Evolutionary conservation across 2,329 filamentous ascomycete genomes (phyloP).

Genomic region (Drechslera avenae): DNA sequence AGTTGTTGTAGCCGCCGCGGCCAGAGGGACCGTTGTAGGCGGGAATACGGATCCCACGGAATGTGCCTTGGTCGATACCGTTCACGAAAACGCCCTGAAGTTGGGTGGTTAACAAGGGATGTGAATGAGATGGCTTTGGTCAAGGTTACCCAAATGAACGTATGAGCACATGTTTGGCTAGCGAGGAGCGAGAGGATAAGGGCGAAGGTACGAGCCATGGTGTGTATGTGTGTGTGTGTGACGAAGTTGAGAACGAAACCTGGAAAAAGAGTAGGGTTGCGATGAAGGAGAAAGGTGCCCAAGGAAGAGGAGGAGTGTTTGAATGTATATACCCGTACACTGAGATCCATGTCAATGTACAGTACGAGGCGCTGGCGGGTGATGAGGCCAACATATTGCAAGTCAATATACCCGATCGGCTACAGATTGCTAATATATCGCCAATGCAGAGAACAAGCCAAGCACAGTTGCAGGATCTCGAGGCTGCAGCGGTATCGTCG

Average conservation of each 20-base stretch:
- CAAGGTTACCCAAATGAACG: conserved; percentile 33
- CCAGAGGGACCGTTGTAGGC: conserved; percentile 45
- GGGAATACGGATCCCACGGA: conserved; percentile 37
- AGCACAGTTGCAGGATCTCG: conserved; percentile 1
- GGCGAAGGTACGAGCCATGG: conserved; percentile 18
- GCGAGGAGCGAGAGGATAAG: conserved; percentile 26
- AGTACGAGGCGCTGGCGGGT: not conserved
- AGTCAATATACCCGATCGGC: conserved; percentile 26
- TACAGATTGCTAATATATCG: conserved; percentile 26
- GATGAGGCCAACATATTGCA: conserved; percentile 15
- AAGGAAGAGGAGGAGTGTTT: too few relatives aligned
- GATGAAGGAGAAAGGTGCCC: too few relatives aligned
- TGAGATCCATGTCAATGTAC: too few relatives aligned
- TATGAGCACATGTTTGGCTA: conserved; percentile 30
- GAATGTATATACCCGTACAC: too few relatives aligned
- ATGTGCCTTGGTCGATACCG: conserved; percentile 38
- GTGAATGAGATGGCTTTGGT: not conserved
- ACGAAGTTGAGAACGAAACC: not conserved
- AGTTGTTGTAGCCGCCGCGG: conserved; percentile 47
- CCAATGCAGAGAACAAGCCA: not conserved
- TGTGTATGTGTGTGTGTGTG: not conserved
- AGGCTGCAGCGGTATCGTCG: conserved; percentile 9
- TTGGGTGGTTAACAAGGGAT: not conserved
- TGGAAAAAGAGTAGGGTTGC: not conserved
- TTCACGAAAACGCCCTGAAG: conserved; percentile 39